Percentiles rank a stretch among this genome's conserved stretches.
phyloP scores from a whole-genome alignment of 2,329 filamentous ascomycete genomes.

The Alternaria sp. region DNA sequence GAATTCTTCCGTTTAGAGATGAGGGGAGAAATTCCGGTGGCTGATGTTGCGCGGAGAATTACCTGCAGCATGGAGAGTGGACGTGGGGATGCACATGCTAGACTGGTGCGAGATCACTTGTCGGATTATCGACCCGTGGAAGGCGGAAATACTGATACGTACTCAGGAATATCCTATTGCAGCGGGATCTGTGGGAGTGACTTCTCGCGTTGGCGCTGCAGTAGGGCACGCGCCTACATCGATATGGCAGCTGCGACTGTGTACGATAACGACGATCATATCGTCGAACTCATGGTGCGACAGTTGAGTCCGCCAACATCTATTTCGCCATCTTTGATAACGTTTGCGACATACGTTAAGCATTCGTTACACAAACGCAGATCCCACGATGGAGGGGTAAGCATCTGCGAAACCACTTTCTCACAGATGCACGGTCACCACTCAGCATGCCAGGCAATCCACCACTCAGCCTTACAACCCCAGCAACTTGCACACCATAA shows the following conservation, averaged over 20 bases:
- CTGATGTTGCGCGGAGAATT: constrained; percentile 2
- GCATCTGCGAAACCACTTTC: not conserved
- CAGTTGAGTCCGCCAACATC: not conserved
- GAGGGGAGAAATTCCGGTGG: constrained; percentile 5
- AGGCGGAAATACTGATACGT: not conserved
- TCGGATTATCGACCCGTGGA: not conserved
- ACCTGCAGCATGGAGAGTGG: not conserved
- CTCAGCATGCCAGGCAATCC: not conserved
- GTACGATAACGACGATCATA: not conserved
- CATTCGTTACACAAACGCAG: not conserved
- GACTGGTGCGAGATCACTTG: not conserved
- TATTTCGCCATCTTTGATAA: not conserved
- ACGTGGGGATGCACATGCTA: not conserved
- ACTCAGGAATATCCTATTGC: not conserved
- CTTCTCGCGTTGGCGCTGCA: not conserved
- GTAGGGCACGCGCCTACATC: not conserved
- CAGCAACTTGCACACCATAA: not conserved
- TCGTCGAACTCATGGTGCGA: not conserved
- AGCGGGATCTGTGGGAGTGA: not conserved
- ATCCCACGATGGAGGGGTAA: not conserved
- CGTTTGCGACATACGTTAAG: not conserved
- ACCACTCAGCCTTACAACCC: not conserved
- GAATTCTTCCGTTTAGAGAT: not conserved
- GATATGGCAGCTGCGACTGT: not conserved
- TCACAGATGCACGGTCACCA: not conserved